Evolutionary conservation across 2,329 filamentous ascomycete genomes (phyloP).

Genomic region (Scedosporium aurantiacum): DNA sequence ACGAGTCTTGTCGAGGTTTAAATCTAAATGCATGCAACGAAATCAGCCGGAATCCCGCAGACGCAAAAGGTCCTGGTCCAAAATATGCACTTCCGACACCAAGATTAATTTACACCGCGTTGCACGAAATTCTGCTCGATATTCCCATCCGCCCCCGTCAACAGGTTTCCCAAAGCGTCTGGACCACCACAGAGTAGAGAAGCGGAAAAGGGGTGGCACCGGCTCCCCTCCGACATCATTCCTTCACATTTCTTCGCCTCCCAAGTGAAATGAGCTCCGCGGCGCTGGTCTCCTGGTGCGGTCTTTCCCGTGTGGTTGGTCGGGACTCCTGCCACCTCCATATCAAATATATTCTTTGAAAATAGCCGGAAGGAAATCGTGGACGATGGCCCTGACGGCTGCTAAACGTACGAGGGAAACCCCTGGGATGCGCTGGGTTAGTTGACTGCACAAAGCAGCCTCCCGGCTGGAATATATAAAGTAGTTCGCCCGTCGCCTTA

Average conservation of each 20-base stretch:
- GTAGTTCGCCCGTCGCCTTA: too few relatives aligned
- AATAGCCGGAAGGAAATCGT: background rate
- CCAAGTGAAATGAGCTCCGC: too few relatives aligned
- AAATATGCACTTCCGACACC: background rate
- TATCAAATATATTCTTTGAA: background rate
- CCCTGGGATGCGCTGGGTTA: background rate
- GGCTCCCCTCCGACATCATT: too few relatives aligned
- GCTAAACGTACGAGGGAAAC: background rate
- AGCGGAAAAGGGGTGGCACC: too few relatives aligned
- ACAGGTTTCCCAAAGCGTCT: too few relatives aligned
- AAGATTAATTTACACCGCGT: too few relatives aligned
- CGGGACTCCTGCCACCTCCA: too few relatives aligned
- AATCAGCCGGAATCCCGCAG: background rate
- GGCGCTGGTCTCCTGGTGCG: too few relatives aligned
- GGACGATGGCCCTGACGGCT: background rate
- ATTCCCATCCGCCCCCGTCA: background rate
- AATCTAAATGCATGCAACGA: background rate
- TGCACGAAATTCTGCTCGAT: background rate
- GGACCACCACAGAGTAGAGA: too few relatives aligned
- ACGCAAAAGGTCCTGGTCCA: background rate
- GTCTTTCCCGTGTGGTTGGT: too few relatives aligned
- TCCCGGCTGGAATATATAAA: too few relatives aligned
- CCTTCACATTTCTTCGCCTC: too few relatives aligned
- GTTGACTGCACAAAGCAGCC: background rate
- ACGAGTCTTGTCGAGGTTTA: background rate